Conservation (phyloP, 768 basidiomycete species). For the Asterophora parasitica region DNA sequence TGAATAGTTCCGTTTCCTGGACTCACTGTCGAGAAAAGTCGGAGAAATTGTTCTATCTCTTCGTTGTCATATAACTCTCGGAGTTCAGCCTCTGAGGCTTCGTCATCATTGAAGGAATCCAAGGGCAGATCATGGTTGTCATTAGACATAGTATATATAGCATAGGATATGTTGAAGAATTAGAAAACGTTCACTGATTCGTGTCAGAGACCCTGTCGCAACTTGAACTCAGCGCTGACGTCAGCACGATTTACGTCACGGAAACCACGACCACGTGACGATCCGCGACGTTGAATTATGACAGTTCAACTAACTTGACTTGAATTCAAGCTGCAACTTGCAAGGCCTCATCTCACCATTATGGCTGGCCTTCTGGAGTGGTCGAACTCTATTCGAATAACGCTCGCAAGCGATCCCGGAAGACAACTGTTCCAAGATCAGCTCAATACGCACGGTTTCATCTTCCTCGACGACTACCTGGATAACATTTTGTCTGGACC, state of each 20-base stretch:
- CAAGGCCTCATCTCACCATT: not conserved
- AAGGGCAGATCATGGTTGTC: not conserved
- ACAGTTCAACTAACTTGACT: too few species aligned
- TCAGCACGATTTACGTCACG: too few species aligned
- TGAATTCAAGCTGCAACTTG: too few species aligned
- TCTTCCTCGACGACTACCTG: constrained; percentile 76
- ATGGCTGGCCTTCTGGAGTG: constrained; percentile 56
- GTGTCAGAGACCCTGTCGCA: too few species aligned
- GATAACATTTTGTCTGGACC: constrained; percentile 65
- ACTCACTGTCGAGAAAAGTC: constrained; percentile 57
- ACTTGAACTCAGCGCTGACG: too few species aligned
- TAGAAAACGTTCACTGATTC: not conserved
- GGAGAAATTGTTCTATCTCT: constrained; percentile 57
- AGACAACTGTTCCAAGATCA: constrained; percentile 68
- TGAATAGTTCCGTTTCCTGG: not conserved
- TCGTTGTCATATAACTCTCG: constrained; percentile 59
- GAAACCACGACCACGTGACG: constrained; percentile 16
- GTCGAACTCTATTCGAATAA: constrained; percentile 60
- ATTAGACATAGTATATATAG: too few species aligned
- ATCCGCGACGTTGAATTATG: constrained; percentile 4
- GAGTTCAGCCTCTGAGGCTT: constrained; percentile 47
- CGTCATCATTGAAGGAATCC: constrained; percentile 17
- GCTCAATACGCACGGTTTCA: constrained; percentile 69
- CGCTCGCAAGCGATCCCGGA: constrained; percentile 70
- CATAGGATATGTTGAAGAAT: not conserved